Conservation (phyloP, 805 yeast species). For the Ogataea haglerorum region DNA sequence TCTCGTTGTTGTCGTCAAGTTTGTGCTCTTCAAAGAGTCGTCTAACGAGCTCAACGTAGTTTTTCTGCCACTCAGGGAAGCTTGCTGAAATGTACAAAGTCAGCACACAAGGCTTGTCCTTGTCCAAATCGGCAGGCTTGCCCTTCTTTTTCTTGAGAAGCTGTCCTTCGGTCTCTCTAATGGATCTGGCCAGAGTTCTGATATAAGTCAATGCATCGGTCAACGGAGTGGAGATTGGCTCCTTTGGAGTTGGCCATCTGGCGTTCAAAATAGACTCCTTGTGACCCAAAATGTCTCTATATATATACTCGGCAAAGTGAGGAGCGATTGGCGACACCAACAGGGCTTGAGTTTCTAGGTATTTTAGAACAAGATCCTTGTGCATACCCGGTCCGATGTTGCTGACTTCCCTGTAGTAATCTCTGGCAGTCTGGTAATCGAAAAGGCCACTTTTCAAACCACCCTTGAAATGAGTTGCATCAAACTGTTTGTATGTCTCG, state of each 20-base stretch:
- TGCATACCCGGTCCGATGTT: constrained; percentile 64
- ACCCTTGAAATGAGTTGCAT: constrained; percentile 72
- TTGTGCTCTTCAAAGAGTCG: constrained; percentile 64
- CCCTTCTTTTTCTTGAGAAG: constrained; percentile 82
- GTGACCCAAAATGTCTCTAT: constrained; percentile 75
- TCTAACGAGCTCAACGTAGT: constrained; percentile 64
- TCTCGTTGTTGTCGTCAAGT: constrained; percentile 59
- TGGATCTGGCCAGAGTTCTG: constrained; percentile 71
- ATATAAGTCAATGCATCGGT: constrained; percentile 75
- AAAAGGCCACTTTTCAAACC: constrained; percentile 90
- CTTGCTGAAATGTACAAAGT: constrained; percentile 70
- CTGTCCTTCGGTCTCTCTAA: constrained; percentile 92
- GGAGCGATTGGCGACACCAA: constrained; percentile 92
- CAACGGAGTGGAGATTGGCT: constrained; percentile 58
- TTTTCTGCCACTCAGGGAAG: constrained; percentile 72
- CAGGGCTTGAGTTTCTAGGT: constrained; percentile 83
- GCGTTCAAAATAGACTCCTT: constrained; percentile 65
- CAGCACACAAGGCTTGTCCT: constrained; percentile 66
- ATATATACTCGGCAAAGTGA: constrained; percentile 88
- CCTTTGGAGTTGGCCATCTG: constrained; percentile 72
- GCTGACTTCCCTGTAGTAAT: constrained; percentile 86
- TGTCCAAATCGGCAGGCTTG: constrained; percentile 71
- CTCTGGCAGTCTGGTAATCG: constrained; percentile 93
- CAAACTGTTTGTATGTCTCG: constrained; percentile 68
- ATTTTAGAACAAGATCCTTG: constrained; percentile 72